Base-by-base conservation (phyloP, 164 flowering plant genomes). In the Nymphaea thermarum region DNA sequence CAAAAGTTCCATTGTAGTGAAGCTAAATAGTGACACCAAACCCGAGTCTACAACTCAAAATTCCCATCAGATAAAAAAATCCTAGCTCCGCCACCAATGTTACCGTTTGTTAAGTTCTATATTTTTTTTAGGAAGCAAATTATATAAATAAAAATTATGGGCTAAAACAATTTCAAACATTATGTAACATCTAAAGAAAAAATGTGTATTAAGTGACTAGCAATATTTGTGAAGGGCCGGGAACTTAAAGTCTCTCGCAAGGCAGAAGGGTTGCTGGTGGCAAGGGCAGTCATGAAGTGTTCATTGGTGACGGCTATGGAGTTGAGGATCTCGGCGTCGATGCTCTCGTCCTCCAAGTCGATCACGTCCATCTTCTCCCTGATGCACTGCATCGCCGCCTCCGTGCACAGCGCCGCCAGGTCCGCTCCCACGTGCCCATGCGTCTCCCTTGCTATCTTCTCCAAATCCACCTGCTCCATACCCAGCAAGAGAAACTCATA, bases 381-480 rank as follows among this genome's bases (percentile, higher is more conserved):
- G 71, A 89, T 89, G 80, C 96, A 89, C 65, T 89, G 96, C 43
- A 89, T 85, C 36, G 96, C 92, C 73, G 92, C 89, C 80, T 89
- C 96, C 11, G 93, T 89, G 68, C 92, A 87, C 15, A 89, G 73
- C 63, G 96, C 96, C 7, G 96, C 96, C 16, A 89, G 79, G 75
- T 89, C 95, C 66, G 95, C 92, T 75, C 95, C 95, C 63, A 89
- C 95, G 75, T 87, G 85, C 43, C 95, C 95, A 77, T 89, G 95
- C 63, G 95, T 89, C 67, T 87, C 82, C 75, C 85, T 89, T 3
- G 87, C 62, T 64, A 89, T 87, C 70, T 81, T 82, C 78, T 89
- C 95, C 53, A 89, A 70, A 74, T 89, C 93, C 68, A 89, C 95
- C 95, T 89, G 81, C 36, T 71, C 6, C 42, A 62, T 6, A 41